Base-by-base conservation (phyloP, 139 green algal species). In the Edaphochlamys debaryana region DNA sequence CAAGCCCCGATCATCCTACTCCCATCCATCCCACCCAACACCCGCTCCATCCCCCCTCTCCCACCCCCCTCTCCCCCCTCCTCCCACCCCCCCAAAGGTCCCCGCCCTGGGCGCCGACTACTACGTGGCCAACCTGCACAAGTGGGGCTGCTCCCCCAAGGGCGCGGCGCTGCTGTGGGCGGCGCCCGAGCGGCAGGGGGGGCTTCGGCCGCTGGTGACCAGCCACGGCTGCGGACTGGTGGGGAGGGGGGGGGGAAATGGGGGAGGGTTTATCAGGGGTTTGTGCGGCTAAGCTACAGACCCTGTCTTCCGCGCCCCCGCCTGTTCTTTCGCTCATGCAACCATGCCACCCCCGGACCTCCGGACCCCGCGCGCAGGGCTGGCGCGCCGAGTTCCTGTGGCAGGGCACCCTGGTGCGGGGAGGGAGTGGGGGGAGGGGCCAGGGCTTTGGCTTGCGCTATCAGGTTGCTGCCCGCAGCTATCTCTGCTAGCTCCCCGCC, bases 61-160 rank as follows among this genome's bases (percentile, higher is more conserved):
- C 17, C 48, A 34, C 30, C 45, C 56, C 22, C 30, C 56, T 9
- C 60, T 19, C 30, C 60, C 38, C 4, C 30, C 30, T 38, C 15
- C 19, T 1, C 60, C 20, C 30, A 2, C 15, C 25, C 41, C 41
- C 0, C 52, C 52, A 0, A 40, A 81, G 75, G 32, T 94, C 0
- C 74, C 88, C 3, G 22, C 45, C 34, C 79, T 94, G 0, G 88
- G 89, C 13, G 84, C 66, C 30, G 69, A 92, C 37, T 94, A 80
- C 80, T 94, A 93, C 85, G 89, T 81, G 29, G 73, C 75, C 84
- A 95, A 94, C 71, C 80, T 91, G 56, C 90, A 94, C 86, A 94
- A 94, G 82, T 91, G 74, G 75, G 74, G 69, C 63, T 92, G 88
- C 85, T 84, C 68, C 29, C 85, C 86, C 37, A 92, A 92, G 66